A percentile compares a stretch with the other conserved stretches of the same genome.
Evolutionary conservation across 306 rosid genomes (phyloP).

Genomic region (Betula pendula): DNA sequence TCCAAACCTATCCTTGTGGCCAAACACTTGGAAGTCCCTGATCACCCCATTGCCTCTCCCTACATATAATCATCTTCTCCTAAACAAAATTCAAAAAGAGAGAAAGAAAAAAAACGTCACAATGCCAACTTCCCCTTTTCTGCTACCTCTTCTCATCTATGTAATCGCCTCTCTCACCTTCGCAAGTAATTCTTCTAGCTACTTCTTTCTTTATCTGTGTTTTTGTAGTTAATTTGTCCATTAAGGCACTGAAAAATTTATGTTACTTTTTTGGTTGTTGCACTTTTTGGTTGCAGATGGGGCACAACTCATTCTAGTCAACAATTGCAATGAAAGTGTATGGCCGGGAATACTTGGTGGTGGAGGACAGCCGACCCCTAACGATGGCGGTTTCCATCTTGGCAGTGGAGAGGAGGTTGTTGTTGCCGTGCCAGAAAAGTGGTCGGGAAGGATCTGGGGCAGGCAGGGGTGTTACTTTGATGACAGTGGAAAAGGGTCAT

Average conservation of each 20-base stretch:
- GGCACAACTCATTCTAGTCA: constrained; percentile 74
- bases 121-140: constrained; percentile 47
- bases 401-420: constrained; percentile 78
- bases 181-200: constrained; percentile 48
- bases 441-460: constrained; percentile 98
- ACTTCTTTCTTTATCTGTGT: constrained; percentile 8
- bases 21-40: constrained; percentile 21
- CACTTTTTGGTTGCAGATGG: constrained; percentile 58
- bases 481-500: constrained; percentile 61
- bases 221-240: constrained; percentile 12
- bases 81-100: constrained; percentile 16
- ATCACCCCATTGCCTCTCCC: constrained; percentile 12
- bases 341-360: constrained; percentile 96
- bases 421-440: constrained; percentile 62
- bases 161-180: constrained; percentile 30
- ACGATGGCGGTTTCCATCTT: constrained; percentile 79
- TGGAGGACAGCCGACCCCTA: constrained; percentile 72
- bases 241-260: neutral
- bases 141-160: constrained; percentile 37
- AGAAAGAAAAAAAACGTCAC: neutral
- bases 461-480: constrained; percentile 84
- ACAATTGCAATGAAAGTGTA: constrained; percentile 81
- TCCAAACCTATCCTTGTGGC: constrained; percentile 28
- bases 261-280: neutral
- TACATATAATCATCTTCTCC: constrained; percentile 27